Percentiles rank a stretch among this genome's conserved stretches.
These are phyloP conservation scores for Colletotrichum melonis DNA, from an alignment of 2,329 filamentous ascomycete genomes.

Conservation along the genomic window DNA sequence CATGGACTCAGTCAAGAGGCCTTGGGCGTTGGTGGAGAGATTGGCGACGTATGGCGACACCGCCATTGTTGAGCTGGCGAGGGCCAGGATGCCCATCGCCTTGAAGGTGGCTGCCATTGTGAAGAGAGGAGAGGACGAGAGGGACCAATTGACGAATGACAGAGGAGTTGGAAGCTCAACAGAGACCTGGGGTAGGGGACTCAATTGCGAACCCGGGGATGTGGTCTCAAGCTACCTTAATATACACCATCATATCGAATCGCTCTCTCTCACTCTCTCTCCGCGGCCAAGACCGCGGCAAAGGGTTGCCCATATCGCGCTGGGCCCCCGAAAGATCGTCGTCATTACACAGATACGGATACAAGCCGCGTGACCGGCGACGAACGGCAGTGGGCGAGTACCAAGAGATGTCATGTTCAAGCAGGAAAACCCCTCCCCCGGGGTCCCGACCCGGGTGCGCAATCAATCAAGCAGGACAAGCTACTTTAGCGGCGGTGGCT, in stretches of 20 bases:
- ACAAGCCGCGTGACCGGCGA: slow-evolving; percentile 16
- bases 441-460: neutral
- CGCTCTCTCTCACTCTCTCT: neutral
- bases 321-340: slow-evolving; percentile 9
- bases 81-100: slow-evolving; percentile 21
- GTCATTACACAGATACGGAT: slow-evolving; percentile 4
- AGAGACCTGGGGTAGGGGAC: neutral
- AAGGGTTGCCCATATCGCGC: neutral
- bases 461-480: neutral
- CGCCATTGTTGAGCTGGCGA: slow-evolving; percentile 22
- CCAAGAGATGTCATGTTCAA: neutral
- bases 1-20: slow-evolving; percentile 63
- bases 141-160: neutral
- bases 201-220: neutral
- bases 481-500: slow-evolving; percentile 8
- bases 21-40: slow-evolving; percentile 45
- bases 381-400: neutral
- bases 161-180: neutral
- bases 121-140: neutral
- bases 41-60: slow-evolving; percentile 33
- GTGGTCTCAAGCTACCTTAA: neutral
- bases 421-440: slow-evolving; percentile 7
- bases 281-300: slow-evolving; percentile 14
- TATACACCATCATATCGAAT: slow-evolving; percentile 3
- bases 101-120: slow-evolving; percentile 24